Base-by-base conservation (phyloP, 1,284 basidiomycete species). In the Melampsora occidentalis region DNA sequence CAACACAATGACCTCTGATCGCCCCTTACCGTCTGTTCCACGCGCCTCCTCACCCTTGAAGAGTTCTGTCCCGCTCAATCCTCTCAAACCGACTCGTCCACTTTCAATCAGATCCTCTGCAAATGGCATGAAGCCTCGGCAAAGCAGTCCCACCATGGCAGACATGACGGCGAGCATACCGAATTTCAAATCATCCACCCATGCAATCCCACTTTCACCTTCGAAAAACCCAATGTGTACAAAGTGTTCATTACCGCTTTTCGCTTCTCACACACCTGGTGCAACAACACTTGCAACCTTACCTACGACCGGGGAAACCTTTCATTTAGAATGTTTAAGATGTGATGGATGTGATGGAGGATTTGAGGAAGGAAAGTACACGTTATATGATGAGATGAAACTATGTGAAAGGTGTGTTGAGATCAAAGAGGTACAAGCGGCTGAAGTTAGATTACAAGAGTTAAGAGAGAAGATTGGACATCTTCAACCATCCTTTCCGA, bases 291-390 rank as follows among this genome's bases (percentile, higher is more conserved):
- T 75, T 28, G 72, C 53, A 12, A 75, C 72, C 42, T 51, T 75
- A n/a, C 72, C 72, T 16, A 35, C 72, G 7, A 75, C 72, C 7
- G 72, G 72, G 22, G 65, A 75, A 65, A 75, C 72, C 22, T 75
- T 68, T 59, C 72, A 75, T 51, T 20, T 68, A 6, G 46, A 67
- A 39, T 75, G 72, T 62, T 65, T 75, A 22, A 61, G 31, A 1
- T 75, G 72, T 49, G 72, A 75, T 62, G 53, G 57, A 31, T 75
- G 72, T 61, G 59, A 63, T n/a, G 33, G 67, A 10, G n/a, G 65
- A 25, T 76, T 76, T 28, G 25, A 66, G 6, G 67, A 76, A n/a
- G 63, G 66, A 46, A 68, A 76, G 51, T 76, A 76, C 63, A 53
- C 48, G 4, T 39, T 75, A 2, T 28, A 66, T 12, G 51, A 75